Evolutionary conservation across 208 protist species (phyloP), one percentile per base, ranked within the genome.

Genomic region (Crithidia sp.): DNA sequence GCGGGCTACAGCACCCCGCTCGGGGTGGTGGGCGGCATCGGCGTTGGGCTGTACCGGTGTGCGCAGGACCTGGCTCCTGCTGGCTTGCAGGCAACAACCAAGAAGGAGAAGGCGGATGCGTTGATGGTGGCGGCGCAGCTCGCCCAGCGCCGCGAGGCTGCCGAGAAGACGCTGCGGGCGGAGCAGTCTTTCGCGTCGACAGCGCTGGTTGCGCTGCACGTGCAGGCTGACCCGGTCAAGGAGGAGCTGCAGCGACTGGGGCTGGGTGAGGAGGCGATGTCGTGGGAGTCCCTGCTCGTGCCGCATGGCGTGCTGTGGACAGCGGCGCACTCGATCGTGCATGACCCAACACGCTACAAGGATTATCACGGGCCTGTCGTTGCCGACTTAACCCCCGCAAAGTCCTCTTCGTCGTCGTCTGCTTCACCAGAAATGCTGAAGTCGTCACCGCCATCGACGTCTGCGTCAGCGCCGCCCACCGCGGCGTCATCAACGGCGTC

Each of bases 1-100:
- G 89, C 85, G 2, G 87, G 74, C 19, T 93, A 94, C 76, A 88
- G 73, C 62, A 84, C 91, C 3, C 85, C 86, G 10, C 14, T 88
- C 2, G 91, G 88, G 2, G 56, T 81, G 28, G 28, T 81, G 9
- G 80, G 66, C 28, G 86, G 88, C 5, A 43, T 89, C 5, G 14
- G 63, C 5, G 87, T 86, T 61, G 84, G 84, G 76, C 60, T 63
- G 5, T 61, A 69, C 47, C 58, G 70, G 43, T 78, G 81, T 54
- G 70, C 63, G 16, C 72, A 64, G 41, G 57, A 54, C 6, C 57
- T 84, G 39, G 76, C 76, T 0, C 66, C 56, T 14, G 72, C 71
- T 39, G 65, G 59, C 12, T 73, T 79, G 28, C 45, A 49, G 45
- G 43, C 77, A 2, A 49, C 5, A 7, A 56, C 49, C 28, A 52